Evolutionary conservation across 2,329 filamentous ascomycete genomes (phyloP).

Genomic region (Sporothrix protearum): DNA sequence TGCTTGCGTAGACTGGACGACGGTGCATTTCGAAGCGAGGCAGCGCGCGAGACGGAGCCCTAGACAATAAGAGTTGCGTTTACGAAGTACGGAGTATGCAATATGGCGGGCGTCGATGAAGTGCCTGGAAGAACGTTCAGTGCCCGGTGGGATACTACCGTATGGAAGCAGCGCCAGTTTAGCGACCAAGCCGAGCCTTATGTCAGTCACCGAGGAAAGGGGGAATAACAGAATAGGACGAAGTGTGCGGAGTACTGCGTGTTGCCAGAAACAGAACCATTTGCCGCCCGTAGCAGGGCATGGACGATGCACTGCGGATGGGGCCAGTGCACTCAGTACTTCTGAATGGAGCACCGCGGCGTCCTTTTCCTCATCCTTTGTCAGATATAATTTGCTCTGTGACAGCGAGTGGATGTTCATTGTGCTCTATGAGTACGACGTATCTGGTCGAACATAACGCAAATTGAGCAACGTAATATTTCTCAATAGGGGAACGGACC

Average conservation of each 20-base stretch:
- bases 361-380: background rate
- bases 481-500: slow-evolving; percentile 18
- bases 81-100: too few relatives aligned
- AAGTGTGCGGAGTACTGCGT: background rate
- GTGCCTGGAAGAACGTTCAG: background rate
- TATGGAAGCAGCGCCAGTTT: background rate
- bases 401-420: background rate
- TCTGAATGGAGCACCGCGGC: background rate
- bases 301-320: background rate
- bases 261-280: slow-evolving; percentile 20
- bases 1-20: background rate
- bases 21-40: slow-evolving; percentile 8
- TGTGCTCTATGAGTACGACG: background rate
- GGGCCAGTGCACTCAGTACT: too few relatives aligned
- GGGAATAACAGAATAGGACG: background rate
- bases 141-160: background rate
- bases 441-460: background rate
- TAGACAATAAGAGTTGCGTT: background rate
- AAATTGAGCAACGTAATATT: background rate
- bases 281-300: slow-evolving; percentile 13
- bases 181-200: background rate
- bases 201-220: background rate
- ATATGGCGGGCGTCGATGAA: background rate
- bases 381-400: background rate
- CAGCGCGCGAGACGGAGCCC: background rate